Evolutionary conservation across 1,284 basidiomycete genomes (phyloP), one percentile per base, ranked within the genome.

Genomic region (Ganoderma lingzhi): DNA sequence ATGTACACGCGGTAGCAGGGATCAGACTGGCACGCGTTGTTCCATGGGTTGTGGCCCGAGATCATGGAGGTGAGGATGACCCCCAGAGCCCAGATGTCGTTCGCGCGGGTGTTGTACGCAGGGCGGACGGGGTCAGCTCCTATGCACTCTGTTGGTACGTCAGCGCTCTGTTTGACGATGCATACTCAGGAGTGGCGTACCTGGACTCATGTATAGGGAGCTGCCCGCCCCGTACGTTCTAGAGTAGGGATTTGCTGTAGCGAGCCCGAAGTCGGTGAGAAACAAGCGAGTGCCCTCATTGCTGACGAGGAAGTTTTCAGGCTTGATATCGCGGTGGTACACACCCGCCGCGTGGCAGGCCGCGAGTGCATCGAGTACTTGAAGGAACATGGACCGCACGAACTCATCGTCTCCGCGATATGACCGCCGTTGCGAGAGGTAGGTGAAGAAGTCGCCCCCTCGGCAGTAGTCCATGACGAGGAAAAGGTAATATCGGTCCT

Each of bases 21-120:
- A 81, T 98, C 96, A 45, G 85, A 82, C 2, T 85, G 80, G 62
- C 84, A 88, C 2, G 97, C 96, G 74, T 88, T 85, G 71, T 89
- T 88, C 97, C 97, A 99, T 2, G 96, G 96, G 78, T 95, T 96
- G 56, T 93, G 89, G n/a, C 94, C 93, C 69, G 93, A 93, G 45
- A 95, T 92, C 82, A 99, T 88, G 81, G 96, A 97, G 62, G 76
- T 74, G 58, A 80, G 71, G 69, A 80, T 76, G 60, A 79, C 73
- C 28, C 78, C 78, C 14, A 80, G 71, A 6, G 78, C 73, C 78
- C 78, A 80, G 41, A 80, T 67, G 65, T 80, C 78, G 71, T 79
- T 78, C 5, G 71, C 65, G 12, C 73, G 67, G 0, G 76, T 73
- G 56, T 74, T 73, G 67, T 79, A 79, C 8, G 73, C 48, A 0